Conservation (phyloP, 139 green algal genomes). For the Dunaliella primolecta region DNA sequence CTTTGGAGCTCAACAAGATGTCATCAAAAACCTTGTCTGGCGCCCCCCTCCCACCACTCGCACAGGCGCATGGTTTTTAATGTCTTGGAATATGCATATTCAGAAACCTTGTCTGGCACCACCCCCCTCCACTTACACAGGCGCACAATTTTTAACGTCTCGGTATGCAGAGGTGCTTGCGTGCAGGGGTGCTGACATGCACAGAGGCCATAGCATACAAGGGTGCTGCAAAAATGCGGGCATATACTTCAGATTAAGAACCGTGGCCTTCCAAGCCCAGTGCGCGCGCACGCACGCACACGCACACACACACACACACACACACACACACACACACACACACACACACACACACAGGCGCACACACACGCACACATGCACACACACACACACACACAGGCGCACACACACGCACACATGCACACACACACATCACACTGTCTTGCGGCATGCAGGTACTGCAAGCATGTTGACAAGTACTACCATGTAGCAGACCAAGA, state of each 20-base stretch:
- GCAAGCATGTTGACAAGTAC: no score
- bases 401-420: neutral
- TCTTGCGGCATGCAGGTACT: no score
- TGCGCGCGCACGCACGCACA: neutral
- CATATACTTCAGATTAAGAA: no score
- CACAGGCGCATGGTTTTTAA: no score
- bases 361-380: neutral
- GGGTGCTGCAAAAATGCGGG: no score
- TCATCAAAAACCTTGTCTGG: no score
- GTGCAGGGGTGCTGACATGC: neutral
- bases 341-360: neutral
- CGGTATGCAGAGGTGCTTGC: neutral
- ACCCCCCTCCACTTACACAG: neutral
- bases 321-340: neutral
- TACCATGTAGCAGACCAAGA: no score
- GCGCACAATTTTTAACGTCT: neutral
- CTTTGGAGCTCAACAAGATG: no score
- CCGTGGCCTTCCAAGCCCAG: no score
- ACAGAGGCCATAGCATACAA: neutral
- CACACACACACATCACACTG: neutral
- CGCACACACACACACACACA: neutral
- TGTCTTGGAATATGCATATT: no score
- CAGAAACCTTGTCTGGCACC: no score
- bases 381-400: neutral
- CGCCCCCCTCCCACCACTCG: no score